These are phyloP conservation scores for Uronychia setigera DNA, from an alignment of 73 alveolate genomes.

Conservation along the genomic window DNA sequence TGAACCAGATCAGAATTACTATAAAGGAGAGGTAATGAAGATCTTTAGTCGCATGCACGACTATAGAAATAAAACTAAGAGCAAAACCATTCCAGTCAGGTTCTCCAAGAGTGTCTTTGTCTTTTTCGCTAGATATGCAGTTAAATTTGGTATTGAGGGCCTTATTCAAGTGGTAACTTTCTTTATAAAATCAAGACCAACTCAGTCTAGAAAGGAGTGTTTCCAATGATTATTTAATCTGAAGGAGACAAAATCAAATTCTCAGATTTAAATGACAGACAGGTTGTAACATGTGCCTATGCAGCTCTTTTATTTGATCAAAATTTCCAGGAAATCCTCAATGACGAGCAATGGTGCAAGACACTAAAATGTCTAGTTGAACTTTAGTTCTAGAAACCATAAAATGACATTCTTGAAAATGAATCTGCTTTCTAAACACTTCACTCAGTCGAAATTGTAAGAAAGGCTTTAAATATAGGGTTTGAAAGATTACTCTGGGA, in stretches of 20 bases:
- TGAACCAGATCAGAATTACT: neutral
- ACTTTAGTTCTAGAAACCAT: neutral
- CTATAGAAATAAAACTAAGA: slow-evolving; percentile 40
- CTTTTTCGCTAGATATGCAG: slow-evolving; percentile 38
- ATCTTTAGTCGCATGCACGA: slow-evolving; percentile 25
- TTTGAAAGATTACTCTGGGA: neutral
- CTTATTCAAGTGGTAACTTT: slow-evolving; percentile 4
- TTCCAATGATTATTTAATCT: slow-evolving; percentile 28
- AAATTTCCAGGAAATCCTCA: neutral
- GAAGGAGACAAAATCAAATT: slow-evolving; percentile 43
- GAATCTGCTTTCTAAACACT: neutral
- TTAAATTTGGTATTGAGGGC: slow-evolving; percentile 12
- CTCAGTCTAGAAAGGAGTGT: slow-evolving; percentile 14
- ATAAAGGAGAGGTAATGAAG: neutral
- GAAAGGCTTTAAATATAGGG: neutral
- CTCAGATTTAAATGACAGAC: neutral
- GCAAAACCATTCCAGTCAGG: slow-evolving; percentile 30
- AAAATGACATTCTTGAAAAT: neutral
- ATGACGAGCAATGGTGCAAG: neutral
- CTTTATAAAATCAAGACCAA: neutral
- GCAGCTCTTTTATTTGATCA: neutral
- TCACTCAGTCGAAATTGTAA: neutral
- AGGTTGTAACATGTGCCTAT: neutral
- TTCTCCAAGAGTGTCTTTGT: slow-evolving; percentile 21
- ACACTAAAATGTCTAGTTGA: neutral